Conservation (phyloP, 768 basidiomycete species). For the Mycena vitilis region DNA sequence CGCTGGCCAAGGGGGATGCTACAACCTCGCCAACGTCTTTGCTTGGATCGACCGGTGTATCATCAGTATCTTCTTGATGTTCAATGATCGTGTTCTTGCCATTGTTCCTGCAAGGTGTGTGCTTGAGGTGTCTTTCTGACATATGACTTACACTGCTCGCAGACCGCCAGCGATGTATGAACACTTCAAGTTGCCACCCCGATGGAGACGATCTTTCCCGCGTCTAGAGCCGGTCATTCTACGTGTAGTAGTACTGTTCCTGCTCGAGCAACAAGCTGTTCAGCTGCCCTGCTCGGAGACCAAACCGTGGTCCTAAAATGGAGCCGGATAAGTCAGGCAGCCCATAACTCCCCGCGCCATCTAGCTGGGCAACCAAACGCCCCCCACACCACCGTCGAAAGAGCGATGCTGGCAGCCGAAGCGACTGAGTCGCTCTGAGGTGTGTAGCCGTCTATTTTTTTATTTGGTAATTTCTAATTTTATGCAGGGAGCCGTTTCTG, state of each 20-base stretch:
- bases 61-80: slow-evolving; percentile 98
- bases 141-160: too few relatives aligned
- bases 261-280: too few relatives aligned
- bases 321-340: too few relatives aligned
- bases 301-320: slow-evolving; percentile 6
- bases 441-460: slow-evolving; percentile 48
- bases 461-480: neutral
- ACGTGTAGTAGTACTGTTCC: too few relatives aligned
- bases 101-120: slow-evolving; percentile 91
- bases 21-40: slow-evolving; percentile 93
- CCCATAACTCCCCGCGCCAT: slow-evolving; percentile 59
- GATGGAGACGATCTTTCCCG: too few relatives aligned
- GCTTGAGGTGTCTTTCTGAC: too few relatives aligned
- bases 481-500: slow-evolving; percentile 40
- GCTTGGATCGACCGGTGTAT: slow-evolving; percentile 96
- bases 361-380: slow-evolving; percentile 79
- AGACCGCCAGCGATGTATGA: too few relatives aligned
- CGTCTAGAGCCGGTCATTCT: too few relatives aligned
- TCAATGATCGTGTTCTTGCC: slow-evolving; percentile 97
- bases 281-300: too few relatives aligned
- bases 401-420: slow-evolving; percentile 78
- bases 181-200: too few relatives aligned
- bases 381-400: slow-evolving; percentile 74
- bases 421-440: slow-evolving; percentile 89
- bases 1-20: slow-evolving; percentile 88